A percentile compares a stretch with the other conserved stretches of the same genome.
These are phyloP conservation scores for Coix lacrymajobi DNA, from an alignment of 176 grass and related monocot species.

Conservation along the genomic window DNA sequence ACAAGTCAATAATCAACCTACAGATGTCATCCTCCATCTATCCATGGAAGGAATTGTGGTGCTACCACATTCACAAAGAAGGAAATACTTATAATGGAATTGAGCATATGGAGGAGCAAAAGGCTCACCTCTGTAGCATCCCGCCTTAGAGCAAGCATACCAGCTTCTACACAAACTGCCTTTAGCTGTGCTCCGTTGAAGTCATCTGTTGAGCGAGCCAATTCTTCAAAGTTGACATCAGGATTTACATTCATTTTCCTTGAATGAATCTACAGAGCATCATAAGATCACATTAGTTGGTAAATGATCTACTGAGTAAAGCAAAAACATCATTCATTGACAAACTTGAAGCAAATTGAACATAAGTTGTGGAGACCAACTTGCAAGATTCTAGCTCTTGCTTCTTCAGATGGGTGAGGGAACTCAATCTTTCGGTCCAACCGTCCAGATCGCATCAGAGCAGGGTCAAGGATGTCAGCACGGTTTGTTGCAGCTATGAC, in stretches of 20 bases:
- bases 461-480: conserved; percentile 94
- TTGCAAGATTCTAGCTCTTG: conserved; percentile 89
- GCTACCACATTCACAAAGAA: neutral
- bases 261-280: conserved; percentile 67
- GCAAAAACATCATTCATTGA: neutral
- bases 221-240: conserved; percentile 97
- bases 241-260: conserved; percentile 94
- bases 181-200: conserved; percentile 91
- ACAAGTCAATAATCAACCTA: neutral
- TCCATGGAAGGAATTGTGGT: neutral
- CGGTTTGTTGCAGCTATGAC: conserved; percentile 93
- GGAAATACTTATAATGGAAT: neutral
- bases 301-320: neutral
- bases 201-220: conserved; percentile 84
- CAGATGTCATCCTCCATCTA: neutral
- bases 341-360: neutral
- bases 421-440: conserved; percentile 94
- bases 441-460: conserved; percentile 86
- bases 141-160: conserved; percentile 76
- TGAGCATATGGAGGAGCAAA: neutral
- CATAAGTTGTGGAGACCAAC: conserved; percentile 33
- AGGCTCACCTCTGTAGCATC: conserved; percentile 81
- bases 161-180: conserved; percentile 93
- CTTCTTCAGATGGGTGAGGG: conserved; percentile 85
- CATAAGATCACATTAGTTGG: conserved; percentile 8